Conservation (phyloP, 2,329 filamentous ascomycete species). For the Fragosphaeria purpurea region DNA sequence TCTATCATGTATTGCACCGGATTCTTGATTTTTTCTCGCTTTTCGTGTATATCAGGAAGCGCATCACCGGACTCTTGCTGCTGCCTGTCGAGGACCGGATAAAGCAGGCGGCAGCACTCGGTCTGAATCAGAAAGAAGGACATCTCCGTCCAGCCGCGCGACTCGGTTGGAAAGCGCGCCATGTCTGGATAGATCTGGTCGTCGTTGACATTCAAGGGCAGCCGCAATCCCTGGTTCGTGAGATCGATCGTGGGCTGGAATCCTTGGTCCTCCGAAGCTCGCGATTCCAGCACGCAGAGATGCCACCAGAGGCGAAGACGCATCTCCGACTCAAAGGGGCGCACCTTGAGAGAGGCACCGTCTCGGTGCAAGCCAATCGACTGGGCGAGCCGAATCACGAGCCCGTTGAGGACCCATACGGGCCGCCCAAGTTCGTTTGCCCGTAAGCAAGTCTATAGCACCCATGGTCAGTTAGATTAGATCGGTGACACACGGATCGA, state of each 20-base stretch:
- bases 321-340: constrained; percentile 43
- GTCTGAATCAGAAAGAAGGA: constrained; percentile 31
- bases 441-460: not conserved
- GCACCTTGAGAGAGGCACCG: constrained; percentile 34
- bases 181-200: constrained; percentile 38
- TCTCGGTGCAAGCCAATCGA: constrained; percentile 31
- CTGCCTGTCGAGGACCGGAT: not conserved
- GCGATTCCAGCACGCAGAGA: constrained; percentile 40
- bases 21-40: not conserved
- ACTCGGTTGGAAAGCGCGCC: constrained; percentile 30
- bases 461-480: no score
- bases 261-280: constrained; percentile 49
- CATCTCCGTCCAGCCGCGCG: constrained; percentile 40
- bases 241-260: constrained; percentile 21
- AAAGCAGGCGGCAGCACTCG: constrained; percentile 10
- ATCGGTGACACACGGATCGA: no score
- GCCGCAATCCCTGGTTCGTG: constrained; percentile 36
- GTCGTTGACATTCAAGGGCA: constrained; percentile 49
- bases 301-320: constrained; percentile 45
- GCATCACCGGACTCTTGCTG: not conserved
- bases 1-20: not conserved
- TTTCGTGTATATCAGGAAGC: not conserved
- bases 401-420: constrained; percentile 30
- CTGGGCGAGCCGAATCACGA: constrained; percentile 36
- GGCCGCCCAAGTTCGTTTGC: not conserved